Evolutionary conservation across 139 green algal genomes (phyloP).

Genomic region (Raphidocelis subcapitata): DNA sequence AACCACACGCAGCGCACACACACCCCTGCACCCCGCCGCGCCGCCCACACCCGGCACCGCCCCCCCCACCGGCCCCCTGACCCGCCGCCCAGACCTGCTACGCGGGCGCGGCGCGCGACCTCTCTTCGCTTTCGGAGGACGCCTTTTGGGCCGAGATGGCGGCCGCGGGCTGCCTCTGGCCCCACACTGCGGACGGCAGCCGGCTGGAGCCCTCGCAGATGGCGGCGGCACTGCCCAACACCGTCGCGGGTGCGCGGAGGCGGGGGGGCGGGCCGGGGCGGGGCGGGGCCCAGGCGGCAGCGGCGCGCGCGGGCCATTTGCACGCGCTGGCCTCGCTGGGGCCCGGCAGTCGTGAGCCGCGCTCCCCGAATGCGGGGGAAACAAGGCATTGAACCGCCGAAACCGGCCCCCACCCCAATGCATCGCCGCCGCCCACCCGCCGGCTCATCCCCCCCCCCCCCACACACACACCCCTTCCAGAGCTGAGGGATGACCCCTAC

Average conservation of each 20-base stretch:
- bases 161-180: slow-evolving; percentile 11
- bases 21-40: no score
- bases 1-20: no score
- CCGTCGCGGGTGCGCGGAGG: slow-evolving; percentile 10
- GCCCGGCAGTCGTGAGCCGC: background rate
- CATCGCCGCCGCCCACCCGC: background rate
- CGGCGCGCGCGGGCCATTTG: no score
- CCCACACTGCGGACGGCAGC: background rate
- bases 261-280: background rate
- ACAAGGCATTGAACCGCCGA: background rate
- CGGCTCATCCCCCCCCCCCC: background rate
- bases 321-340: no score
- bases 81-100: slow-evolving; percentile 6
- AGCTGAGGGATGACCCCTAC: slow-evolving; percentile 30
- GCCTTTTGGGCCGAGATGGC: slow-evolving; percentile 30
- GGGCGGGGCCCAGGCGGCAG: background rate
- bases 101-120: slow-evolving; percentile 2
- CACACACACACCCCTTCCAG: background rate
- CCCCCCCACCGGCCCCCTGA: no score
- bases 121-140: background rate
- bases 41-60: no score
- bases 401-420: background rate
- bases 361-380: background rate
- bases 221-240: slow-evolving; percentile 10
- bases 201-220: background rate